A percentile compares a stretch with the other conserved stretches of the same genome.
Conservation (phyloP, 2,329 filamentous ascomycete genomes). For the Chaetomium globosum region DNA sequence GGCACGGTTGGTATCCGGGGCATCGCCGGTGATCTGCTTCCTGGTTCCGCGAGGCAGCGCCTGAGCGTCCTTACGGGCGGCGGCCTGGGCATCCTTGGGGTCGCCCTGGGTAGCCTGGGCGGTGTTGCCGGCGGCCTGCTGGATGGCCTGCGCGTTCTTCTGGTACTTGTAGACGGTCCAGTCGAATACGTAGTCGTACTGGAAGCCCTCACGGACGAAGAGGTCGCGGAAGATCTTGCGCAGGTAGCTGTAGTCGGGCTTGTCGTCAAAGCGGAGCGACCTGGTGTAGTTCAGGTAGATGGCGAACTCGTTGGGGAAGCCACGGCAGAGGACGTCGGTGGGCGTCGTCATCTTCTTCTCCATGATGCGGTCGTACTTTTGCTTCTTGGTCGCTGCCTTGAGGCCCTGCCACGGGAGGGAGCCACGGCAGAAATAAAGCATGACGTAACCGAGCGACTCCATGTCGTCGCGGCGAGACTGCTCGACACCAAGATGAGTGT, state of each 20-base stretch:
- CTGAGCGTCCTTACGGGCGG: constrained; percentile 35
- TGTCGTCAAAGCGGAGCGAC: constrained; percentile 97
- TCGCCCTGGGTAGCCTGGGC: constrained; percentile 63
- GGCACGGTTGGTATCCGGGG: constrained; percentile 72
- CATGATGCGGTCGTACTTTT: constrained; percentile 99
- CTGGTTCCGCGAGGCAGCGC: constrained; percentile 69
- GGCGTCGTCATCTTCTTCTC: constrained; percentile 99
- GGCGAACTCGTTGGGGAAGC: constrained; percentile 98
- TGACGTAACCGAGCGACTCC: constrained; percentile 98
- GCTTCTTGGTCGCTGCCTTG: constrained; percentile 98
- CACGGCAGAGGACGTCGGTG: constrained; percentile 96
- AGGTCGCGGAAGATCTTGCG: constrained; percentile 99
- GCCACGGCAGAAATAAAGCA: constrained; percentile 99
- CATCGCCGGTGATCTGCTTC: constrained; percentile 75
- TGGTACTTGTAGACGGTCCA: constrained; percentile 99
- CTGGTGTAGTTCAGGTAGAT: constrained; percentile 99
- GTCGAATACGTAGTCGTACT: constrained; percentile 99
- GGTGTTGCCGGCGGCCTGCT: constrained; percentile 64
- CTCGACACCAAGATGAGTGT: constrained; percentile 96
- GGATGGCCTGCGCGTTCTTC: constrained; percentile 96
- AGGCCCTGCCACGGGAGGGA: constrained; percentile 98
- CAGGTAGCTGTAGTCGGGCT: constrained; percentile 99
- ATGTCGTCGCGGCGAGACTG: constrained; percentile 99
- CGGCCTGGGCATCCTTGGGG: constrained; percentile 80
- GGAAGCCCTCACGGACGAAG: constrained; percentile 98